Evolutionary conservation across 805 yeast species (phyloP).

Genomic region (Yarrowia divulgata): DNA sequence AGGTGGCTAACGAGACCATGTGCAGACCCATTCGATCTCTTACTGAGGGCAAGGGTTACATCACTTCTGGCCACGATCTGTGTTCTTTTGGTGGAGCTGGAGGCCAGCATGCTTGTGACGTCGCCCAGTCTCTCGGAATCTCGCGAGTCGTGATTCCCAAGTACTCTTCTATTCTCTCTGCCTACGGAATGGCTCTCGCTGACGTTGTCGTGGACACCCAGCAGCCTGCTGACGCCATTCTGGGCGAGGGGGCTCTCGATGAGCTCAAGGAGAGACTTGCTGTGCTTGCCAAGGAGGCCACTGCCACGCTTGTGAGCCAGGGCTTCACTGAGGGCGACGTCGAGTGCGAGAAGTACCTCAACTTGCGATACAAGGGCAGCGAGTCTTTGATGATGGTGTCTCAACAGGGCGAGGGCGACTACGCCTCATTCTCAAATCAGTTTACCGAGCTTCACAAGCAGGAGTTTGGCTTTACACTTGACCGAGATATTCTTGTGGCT

Average conservation of each 20-base stretch:
- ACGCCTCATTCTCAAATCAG: conserved; percentile 48
- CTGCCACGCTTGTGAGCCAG: conserved; percentile 56
- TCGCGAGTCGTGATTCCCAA: conserved; percentile 73
- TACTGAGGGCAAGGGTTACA: conserved; percentile 84
- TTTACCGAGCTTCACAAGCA: conserved; percentile 65
- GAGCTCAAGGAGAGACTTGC: conserved; percentile 57
- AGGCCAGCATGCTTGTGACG: conserved; percentile 85
- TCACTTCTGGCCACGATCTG: conserved; percentile 67
- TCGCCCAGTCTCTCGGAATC: conserved; percentile 76
- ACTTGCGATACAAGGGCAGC: conserved; percentile 86
- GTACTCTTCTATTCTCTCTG: conserved; percentile 83
- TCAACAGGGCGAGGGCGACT: conserved; percentile 44
- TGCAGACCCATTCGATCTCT: conserved; percentile 86
- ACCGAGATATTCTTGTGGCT: conserved; percentile 67
- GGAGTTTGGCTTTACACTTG: conserved; percentile 76
- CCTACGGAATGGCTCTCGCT: conserved; percentile 87
- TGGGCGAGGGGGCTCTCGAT: conserved; percentile 49
- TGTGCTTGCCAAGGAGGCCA: conserved; percentile 56
- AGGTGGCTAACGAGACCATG: conserved; percentile 88
- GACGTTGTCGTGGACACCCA: conserved; percentile 84
- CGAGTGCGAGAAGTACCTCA: conserved; percentile 67
- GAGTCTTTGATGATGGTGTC: conserved; percentile 83
- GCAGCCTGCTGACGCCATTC: conserved; percentile 65
- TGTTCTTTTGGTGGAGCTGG: conserved; percentile 95
- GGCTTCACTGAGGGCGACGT: conserved; percentile 60